Evolutionary conservation across 2,329 filamentous ascomycete species (phyloP).

Genomic region (Cladosporium oxysporum): DNA sequence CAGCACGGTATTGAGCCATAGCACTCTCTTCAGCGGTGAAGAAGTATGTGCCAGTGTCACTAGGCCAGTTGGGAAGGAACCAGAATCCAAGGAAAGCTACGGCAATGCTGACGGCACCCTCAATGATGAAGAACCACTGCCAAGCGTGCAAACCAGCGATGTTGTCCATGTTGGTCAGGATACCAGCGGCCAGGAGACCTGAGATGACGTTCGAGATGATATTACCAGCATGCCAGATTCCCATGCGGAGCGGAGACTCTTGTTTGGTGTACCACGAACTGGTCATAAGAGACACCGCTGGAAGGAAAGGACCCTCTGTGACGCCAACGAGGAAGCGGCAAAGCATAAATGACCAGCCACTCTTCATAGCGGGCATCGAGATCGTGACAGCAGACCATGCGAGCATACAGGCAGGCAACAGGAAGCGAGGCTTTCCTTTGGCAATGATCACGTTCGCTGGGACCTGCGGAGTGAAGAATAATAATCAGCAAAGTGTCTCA

Average conservation of each 20-base stretch:
- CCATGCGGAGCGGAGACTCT: constrained; percentile 53
- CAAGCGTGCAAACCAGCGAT: constrained; percentile 59
- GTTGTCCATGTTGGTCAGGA: constrained; percentile 65
- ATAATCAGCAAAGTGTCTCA: not conserved
- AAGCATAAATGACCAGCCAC: constrained; percentile 40
- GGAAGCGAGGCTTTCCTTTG: constrained; percentile 37
- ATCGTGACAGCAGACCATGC: constrained; percentile 39
- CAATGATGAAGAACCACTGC: constrained; percentile 47
- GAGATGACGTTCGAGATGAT: constrained; percentile 55
- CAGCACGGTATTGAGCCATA: constrained; percentile 19
- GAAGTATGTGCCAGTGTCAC: constrained; percentile 51
- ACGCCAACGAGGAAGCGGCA: constrained; percentile 45
- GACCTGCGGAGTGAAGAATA: constrained; percentile 29
- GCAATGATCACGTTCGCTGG: constrained; percentile 42
- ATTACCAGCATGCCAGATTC: constrained; percentile 54
- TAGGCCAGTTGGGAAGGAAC: constrained; percentile 55
- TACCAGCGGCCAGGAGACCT: constrained; percentile 58
- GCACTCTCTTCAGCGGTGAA: constrained; percentile 53
- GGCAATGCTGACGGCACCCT: constrained; percentile 59
- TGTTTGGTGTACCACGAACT: constrained; percentile 53
- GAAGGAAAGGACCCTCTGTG: constrained; percentile 50
- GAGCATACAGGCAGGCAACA: constrained; percentile 37
- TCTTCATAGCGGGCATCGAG: constrained; percentile 38
- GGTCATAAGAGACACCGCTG: constrained; percentile 52
- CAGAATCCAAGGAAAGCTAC: constrained; percentile 57